Evolutionary conservation across 768 basidiomycete species (phyloP).

Genomic region (Tylopilus vinaceipallidus): DNA sequence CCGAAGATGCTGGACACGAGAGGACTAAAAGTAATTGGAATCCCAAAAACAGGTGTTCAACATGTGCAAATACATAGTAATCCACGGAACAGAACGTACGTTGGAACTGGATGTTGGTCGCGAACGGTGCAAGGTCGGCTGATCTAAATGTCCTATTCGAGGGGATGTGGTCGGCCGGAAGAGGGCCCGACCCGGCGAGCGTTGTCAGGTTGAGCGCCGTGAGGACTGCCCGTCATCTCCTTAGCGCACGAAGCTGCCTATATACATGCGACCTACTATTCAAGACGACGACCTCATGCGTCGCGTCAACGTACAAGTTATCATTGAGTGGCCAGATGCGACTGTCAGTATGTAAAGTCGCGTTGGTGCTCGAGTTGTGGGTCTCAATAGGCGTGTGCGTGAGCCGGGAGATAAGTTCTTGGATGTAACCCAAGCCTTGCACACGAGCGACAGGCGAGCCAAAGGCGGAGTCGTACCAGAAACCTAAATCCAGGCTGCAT

Average conservation of each 20-base stretch:
- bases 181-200: conserved; percentile 69
- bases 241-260: neutral
- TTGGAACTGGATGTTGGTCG: conserved; percentile 88
- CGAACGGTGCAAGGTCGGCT: conserved; percentile 81
- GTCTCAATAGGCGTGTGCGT: conserved; percentile 68
- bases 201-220: conserved; percentile 82
- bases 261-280: conserved; percentile 50
- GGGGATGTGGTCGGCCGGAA: conserved; percentile 73
- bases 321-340: conserved; percentile 71
- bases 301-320: conserved; percentile 82
- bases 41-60: neutral
- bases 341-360: conserved; percentile 68
- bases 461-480: conserved; percentile 67
- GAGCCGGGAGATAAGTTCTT: conserved; percentile 81
- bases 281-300: conserved; percentile 90
- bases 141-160: conserved; percentile 64
- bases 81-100: conserved; percentile 42
- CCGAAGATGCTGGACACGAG: conserved; percentile 39
- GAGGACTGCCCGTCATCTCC: conserved; percentile 47
- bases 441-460: conserved; percentile 78
- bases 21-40: conserved; percentile 46
- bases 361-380: conserved; percentile 83
- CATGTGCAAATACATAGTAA: neutral
- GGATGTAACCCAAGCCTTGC: conserved; percentile 76
- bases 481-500: conserved; percentile 19